Percentiles rank a stretch among this genome's conserved stretches.
phyloP scores from a whole-genome alignment of 2,329 filamentous ascomycete species.

The Sporothrix variecibatus region DNA sequence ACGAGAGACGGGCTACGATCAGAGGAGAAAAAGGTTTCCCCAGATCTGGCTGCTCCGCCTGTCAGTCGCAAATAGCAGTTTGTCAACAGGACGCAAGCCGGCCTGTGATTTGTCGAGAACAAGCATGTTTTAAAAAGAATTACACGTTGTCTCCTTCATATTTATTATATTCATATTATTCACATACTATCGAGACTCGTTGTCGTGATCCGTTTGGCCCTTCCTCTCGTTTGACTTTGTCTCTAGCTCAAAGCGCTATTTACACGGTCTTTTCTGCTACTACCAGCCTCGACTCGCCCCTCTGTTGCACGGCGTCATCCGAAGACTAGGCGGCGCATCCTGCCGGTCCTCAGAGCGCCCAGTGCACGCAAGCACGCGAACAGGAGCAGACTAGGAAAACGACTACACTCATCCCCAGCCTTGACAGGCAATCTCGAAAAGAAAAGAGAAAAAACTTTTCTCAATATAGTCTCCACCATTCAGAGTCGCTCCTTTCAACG shows the following conservation, averaged over 20 bases:
- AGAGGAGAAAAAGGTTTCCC: constrained; percentile 1
- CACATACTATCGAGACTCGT: background rate
- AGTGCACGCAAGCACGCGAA: background rate
- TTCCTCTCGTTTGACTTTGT: background rate
- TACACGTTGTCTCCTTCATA: background rate
- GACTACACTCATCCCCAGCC: background rate
- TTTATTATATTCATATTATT: background rate
- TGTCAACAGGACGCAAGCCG: background rate
- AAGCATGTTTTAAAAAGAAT: background rate
- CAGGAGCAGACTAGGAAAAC: background rate
- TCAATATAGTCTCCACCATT: constrained; percentile 1
- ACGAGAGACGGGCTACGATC: background rate
- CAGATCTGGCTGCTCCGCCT: constrained; percentile 8
- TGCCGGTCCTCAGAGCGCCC: constrained; percentile 6
- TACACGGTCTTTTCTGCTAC: background rate
- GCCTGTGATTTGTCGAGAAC: constrained; percentile 2
- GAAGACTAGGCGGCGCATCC: constrained; percentile 2
- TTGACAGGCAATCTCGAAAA: background rate
- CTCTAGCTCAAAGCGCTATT: background rate
- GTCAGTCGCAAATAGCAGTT: background rate
- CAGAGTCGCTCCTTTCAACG: background rate
- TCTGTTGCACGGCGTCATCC: constrained; percentile 7
- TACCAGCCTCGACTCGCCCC: background rate
- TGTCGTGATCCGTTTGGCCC: no score
- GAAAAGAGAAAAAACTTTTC: background rate